These are phyloP conservation scores for Vitis riparia DNA, from an alignment of 164 flowering plant genomes.

Conservation along the genomic window DNA sequence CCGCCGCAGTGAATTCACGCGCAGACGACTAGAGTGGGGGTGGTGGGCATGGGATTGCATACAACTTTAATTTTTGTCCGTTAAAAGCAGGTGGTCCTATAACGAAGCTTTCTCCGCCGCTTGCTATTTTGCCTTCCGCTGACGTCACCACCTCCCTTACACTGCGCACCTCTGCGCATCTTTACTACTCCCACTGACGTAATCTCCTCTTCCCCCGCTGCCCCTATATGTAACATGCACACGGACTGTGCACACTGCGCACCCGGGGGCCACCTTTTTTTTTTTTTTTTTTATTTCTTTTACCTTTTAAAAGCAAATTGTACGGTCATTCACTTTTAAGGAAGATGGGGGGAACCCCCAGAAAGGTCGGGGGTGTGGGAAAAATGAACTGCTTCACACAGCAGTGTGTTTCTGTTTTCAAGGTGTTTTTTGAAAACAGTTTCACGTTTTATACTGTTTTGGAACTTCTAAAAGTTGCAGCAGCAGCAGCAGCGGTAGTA, in stretches of 20 bases:
- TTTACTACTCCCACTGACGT: too few species aligned
- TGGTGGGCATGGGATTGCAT: background rate
- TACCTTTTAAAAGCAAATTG: background rate
- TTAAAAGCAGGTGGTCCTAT: conserved; percentile 32
- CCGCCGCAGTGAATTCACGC: background rate
- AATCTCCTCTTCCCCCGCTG: too few species aligned
- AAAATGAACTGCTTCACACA: background rate
- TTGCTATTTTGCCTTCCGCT: conserved; percentile 23
- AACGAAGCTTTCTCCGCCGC: conserved; percentile 33
- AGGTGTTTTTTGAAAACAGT: background rate
- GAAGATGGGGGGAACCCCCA: background rate
- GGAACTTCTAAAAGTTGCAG: too few species aligned
- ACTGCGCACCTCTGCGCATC: background rate
- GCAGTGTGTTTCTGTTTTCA: background rate
- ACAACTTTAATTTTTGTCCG: conserved; percentile 17
- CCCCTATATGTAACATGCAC: too few species aligned
- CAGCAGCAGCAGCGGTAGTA: too few species aligned
- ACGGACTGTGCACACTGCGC: background rate
- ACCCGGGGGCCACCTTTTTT: background rate
- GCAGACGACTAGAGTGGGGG: conserved; percentile 3
- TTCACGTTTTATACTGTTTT: too few species aligned
- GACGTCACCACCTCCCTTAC: conserved; percentile 2
- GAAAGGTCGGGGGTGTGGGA: too few species aligned
- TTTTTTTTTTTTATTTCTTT: too few species aligned
- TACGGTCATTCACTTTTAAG: background rate